phyloP scores from a whole-genome alignment of 192 early-diverging fungal genomes.

The Thoreauomyces humboldtii region DNA sequence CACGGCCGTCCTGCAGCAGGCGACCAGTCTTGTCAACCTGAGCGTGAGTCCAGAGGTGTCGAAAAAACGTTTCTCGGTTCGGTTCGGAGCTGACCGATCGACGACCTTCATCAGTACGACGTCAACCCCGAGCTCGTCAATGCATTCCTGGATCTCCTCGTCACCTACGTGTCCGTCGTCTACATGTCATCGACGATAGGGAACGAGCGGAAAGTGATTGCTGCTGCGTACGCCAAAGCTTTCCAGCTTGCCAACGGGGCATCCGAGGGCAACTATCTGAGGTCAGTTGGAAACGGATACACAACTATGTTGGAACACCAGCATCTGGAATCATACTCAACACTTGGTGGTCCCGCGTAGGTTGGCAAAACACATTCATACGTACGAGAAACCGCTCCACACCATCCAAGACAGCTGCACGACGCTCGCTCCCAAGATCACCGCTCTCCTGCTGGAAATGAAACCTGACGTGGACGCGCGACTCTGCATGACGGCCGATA shows the following conservation, averaged over 20 bases:
- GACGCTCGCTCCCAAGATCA: constrained; percentile 15
- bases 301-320: no score
- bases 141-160: constrained; percentile 26
- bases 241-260: constrained; percentile 11
- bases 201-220: constrained; percentile 25
- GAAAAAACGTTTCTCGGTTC: no score
- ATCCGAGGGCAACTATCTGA: neutral
- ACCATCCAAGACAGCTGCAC: constrained; percentile 19
- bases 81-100: no score
- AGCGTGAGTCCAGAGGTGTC: constrained; percentile 17
- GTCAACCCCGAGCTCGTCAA: constrained; percentile 29
- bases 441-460: constrained; percentile 14
- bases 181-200: constrained; percentile 9
- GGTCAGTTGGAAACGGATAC: no score
- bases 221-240: constrained; percentile 23
- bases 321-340: no score
- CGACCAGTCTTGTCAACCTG: constrained; percentile 20
- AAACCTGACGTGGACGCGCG: constrained; percentile 20
- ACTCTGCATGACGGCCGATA: constrained; percentile 20
- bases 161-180: constrained; percentile 19
- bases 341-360: no score
- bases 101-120: constrained; percentile 20
- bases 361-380: constrained; percentile 17
- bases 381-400: constrained; percentile 27
- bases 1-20: constrained; percentile 10